These are phyloP conservation scores for Pseudogymnoascus sp. DNA, from an alignment of 2,329 filamentous ascomycete genomes.

Conservation along the genomic window DNA sequence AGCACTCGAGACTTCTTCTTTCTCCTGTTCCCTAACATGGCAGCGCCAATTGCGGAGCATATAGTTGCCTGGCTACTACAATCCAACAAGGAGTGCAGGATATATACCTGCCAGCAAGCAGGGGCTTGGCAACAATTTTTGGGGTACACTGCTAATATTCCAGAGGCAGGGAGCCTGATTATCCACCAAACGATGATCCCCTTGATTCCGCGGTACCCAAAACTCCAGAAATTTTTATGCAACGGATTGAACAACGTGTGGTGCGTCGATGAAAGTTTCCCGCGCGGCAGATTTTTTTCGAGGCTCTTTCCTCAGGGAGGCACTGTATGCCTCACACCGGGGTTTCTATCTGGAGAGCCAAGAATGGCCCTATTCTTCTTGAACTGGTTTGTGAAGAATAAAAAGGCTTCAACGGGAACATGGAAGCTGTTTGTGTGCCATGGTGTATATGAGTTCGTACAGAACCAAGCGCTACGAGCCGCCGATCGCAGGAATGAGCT, in stretches of 20 bases:
- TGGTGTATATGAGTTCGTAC: constrained; percentile 23
- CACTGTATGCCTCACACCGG: constrained; percentile 43
- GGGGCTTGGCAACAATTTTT: constrained; percentile 44
- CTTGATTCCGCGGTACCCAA: constrained; percentile 19
- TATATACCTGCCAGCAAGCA: constrained; percentile 35
- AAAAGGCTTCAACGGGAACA: constrained; percentile 14
- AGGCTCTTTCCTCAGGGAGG: constrained; percentile 40
- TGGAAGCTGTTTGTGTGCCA: constrained; percentile 21
- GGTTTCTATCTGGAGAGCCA: constrained; percentile 42
- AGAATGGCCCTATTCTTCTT: constrained; percentile 33
- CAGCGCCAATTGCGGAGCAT: constrained; percentile 30
- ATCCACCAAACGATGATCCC: constrained; percentile 23
- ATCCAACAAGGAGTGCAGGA: constrained; percentile 34
- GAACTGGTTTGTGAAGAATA: constrained; percentile 32
- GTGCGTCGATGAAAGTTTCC: constrained; percentile 16
- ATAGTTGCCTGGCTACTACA: constrained; percentile 40
- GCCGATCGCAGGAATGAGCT: constrained; percentile 22
- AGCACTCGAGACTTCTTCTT: constrained; percentile 34
- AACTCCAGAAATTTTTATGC: constrained; percentile 8
- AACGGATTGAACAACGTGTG: constrained; percentile 19
- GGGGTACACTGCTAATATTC: constrained; percentile 17
- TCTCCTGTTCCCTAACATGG: constrained; percentile 41
- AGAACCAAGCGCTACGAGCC: constrained; percentile 26
- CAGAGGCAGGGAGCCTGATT: constrained; percentile 18
- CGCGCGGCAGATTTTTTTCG: constrained; percentile 31